Base-by-base conservation (phyloP, 768 basidiomycete species). In the Lactarius trivialis region DNA sequence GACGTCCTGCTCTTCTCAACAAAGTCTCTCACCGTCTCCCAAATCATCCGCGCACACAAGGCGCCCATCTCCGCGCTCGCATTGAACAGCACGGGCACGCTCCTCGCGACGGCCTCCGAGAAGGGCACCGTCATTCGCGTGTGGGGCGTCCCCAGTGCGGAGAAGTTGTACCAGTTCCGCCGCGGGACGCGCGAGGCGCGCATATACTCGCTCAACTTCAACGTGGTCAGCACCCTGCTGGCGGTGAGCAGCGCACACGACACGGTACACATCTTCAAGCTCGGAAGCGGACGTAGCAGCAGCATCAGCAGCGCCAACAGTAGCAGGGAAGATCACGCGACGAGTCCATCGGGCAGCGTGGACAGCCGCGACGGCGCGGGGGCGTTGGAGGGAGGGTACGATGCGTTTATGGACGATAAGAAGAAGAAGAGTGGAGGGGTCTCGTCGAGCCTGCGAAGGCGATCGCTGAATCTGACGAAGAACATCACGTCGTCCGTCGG, bases 101-200 rank as follows among this genome's bases (percentile, higher is more conserved):
- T 98, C 58, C 85, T 99, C 45, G 97, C 96, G 24, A 95, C 96
- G 7, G 87, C 93, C 15, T 90, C 88, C 1, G 93, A 95, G 50
- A 96, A 95, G 71, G 97, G 97, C 15, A 99, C 97, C 7, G 93
- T 98, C 65, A 96, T 99, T 59, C 85, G 97, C 49, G 94, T 98
- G 1, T 98, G 94, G 83, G 83, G 84, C 52, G 79, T 97, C 15
- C 96, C 97, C 0, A 83, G 86, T 7, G 92, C 93, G 0, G 92
- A 98, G 77, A 93, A 94, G 74, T 72, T 98, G 53, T 95, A 94
- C 74, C 95, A 99, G 73, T 98, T 98, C 78, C 76, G 97, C 7
- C 76, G 97, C 50, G 97, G 97, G 7, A 92, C 90, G 43, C 80
- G 93, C 33, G 91, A 90, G 66, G 85, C 93, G 17, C 79, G 79